phyloP scores from a whole-genome alignment of 2,329 filamentous ascomycete genomes.

The Pseudocercospora musae region DNA sequence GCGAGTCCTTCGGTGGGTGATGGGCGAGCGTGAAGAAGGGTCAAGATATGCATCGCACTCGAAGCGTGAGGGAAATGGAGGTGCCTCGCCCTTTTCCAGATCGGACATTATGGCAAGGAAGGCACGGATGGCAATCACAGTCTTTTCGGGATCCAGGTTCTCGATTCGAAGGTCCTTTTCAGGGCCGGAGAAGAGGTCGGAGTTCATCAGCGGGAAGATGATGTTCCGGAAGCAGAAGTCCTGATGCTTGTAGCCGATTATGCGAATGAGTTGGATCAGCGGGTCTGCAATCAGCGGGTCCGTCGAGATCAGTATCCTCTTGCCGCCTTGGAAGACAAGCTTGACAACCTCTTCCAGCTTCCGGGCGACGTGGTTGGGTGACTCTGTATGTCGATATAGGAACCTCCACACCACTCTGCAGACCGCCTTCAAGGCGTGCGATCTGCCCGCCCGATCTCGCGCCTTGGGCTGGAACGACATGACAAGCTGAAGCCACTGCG shows the following conservation, averaged over 20 bases:
- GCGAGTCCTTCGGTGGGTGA: slow-evolving; percentile 34
- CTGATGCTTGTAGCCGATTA: slow-evolving; percentile 89
- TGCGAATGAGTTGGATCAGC: slow-evolving; percentile 86
- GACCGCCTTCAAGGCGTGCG: slow-evolving; percentile 80
- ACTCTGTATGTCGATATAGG: slow-evolving; percentile 74
- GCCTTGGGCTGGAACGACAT: slow-evolving; percentile 73
- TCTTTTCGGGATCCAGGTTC: slow-evolving; percentile 89
- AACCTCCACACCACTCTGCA: slow-evolving; percentile 93
- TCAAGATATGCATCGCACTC: slow-evolving; percentile 45
- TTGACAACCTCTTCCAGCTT: slow-evolving; percentile 89
- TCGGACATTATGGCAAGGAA: slow-evolving; percentile 93
- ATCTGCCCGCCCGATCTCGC: slow-evolving; percentile 76
- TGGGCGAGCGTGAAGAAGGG: slow-evolving; percentile 36
- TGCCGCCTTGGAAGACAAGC: slow-evolving; percentile 76
- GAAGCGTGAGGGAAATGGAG: slow-evolving; percentile 75
- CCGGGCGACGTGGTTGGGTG: slow-evolving; percentile 62
- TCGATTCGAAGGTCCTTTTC: slow-evolving; percentile 78
- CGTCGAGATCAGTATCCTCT: slow-evolving; percentile 74
- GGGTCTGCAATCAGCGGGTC: slow-evolving; percentile 84
- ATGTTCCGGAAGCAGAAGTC: slow-evolving; percentile 90
- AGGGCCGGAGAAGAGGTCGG: slow-evolving; percentile 68
- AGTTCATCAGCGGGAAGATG: slow-evolving; percentile 93
- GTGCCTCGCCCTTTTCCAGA: slow-evolving; percentile 78
- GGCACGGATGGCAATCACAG: slow-evolving; percentile 93
- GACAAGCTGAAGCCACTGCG: slow-evolving; percentile 82